Percentiles rank a stretch among this genome's conserved stretches.
Conservation (phyloP, 306 rosid species). For the Albizia julibrissin region DNA sequence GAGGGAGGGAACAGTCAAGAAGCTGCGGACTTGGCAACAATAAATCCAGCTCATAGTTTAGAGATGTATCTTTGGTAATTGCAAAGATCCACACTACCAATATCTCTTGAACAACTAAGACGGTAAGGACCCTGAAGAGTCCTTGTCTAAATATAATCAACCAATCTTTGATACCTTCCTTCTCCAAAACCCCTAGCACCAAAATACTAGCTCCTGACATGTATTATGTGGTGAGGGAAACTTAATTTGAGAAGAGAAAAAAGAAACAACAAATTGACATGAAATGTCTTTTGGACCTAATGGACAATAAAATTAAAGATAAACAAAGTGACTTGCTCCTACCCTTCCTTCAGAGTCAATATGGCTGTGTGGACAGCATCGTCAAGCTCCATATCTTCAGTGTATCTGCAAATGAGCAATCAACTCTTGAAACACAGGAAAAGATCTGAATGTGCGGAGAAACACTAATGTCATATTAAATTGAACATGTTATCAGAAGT, state of each 20-base stretch:
- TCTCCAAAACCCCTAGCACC: too few species aligned
- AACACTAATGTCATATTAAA: background rate
- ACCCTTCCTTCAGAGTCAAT: conserved; percentile 98
- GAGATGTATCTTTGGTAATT: too few species aligned
- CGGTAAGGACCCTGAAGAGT: too few species aligned
- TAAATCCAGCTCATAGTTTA: too few species aligned
- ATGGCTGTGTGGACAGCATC: conserved; percentile 97
- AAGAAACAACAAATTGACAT: background rate
- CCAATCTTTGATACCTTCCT: too few species aligned
- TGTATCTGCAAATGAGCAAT: conserved; percentile 58
- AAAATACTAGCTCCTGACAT: background rate
- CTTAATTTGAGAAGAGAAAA: conserved; percentile 1
- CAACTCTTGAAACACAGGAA: background rate
- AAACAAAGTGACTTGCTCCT: conserved; percentile 28
- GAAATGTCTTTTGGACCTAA: conserved; percentile 16
- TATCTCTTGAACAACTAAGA: too few species aligned
- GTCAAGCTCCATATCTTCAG: conserved; percentile 95
- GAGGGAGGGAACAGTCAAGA: too few species aligned
- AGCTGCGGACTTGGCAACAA: too few species aligned
- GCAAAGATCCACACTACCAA: too few species aligned
- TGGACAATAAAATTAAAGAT: background rate
- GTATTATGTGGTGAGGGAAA: conserved; percentile 3
- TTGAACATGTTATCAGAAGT: background rate
- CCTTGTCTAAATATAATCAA: too few species aligned
- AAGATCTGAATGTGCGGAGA: background rate